Conservation (phyloP, 495 filamentous ascomycete species). For the Massariosphaeria phaeospora region DNA sequence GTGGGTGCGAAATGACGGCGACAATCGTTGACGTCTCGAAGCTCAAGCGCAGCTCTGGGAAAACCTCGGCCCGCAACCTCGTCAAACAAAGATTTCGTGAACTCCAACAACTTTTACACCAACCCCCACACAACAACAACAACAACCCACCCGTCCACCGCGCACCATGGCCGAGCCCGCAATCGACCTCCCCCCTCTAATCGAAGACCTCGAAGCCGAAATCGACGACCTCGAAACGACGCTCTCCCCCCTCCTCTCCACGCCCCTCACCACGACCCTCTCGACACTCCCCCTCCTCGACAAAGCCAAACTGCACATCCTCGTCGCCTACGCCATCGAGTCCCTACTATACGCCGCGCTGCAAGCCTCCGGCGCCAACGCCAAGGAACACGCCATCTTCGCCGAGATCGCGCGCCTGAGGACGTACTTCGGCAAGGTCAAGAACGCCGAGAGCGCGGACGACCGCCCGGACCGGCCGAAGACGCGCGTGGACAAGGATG, state of each 20-base stretch:
- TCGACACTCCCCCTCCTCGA: slow-evolving; percentile 83
- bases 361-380: slow-evolving; percentile 70
- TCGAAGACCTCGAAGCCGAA: slow-evolving; percentile 20
- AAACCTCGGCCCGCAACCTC: slow-evolving; percentile 15
- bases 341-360: slow-evolving; percentile 79
- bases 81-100: background rate
- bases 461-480: slow-evolving; percentile 25
- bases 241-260: slow-evolving; percentile 61
- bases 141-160: background rate
- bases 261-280: slow-evolving; percentile 59
- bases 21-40: slow-evolving; percentile 6
- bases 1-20: background rate
- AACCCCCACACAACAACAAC: background rate
- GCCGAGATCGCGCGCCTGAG: slow-evolving; percentile 76
- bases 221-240: slow-evolving; percentile 31
- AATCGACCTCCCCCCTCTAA: background rate
- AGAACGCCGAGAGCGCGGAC: slow-evolving; percentile 54
- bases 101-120: background rate
- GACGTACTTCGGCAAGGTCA: slow-evolving; percentile 92
- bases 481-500: slow-evolving; percentile 66
- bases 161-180: slow-evolving; percentile 8
- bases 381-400: slow-evolving; percentile 79
- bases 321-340: slow-evolving; percentile 80
- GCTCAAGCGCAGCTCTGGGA: background rate
- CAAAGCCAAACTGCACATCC: slow-evolving; percentile 84